Base-by-base conservation (phyloP, 1,139 yeast genomes). In the Protomyces gravidus region DNA sequence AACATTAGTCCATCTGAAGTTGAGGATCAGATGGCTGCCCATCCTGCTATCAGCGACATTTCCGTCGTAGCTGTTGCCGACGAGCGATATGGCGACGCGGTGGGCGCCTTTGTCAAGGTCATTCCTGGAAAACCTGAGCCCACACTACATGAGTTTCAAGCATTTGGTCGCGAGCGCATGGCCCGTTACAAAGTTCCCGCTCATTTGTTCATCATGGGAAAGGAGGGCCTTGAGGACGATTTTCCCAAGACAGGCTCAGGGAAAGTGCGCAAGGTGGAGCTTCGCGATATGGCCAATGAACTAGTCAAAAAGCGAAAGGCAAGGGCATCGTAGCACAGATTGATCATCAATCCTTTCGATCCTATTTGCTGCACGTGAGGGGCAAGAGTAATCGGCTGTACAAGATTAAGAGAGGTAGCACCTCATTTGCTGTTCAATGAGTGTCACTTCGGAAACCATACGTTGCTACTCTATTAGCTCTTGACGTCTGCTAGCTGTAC, bases 1-100 rank as follows among this genome's bases (percentile, higher is more conserved):
- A 71, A 71, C 57, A 68, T 71, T 45, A 71, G 69, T 36, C 74
- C 74, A 1, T 63, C 69, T 30, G 73, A 71, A 49, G 67, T 71
- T 50, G 74, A 71, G 52, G 69, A 70, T 50, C 68, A 66, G 4
- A 64, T 71, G n/a, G 69, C 69, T 52, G 61, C 64, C 25, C 72
- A 70, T 55, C 67, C 68, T 9, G 63, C 66, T 32, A 65, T 71
- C 5, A 64, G 68, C 15, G 72, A 70, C 53, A 72, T 71, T 5
- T 63, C 69, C 11, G 72, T 71, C 9, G 73, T 71, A 2, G 74
- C 72, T 5, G 69, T 69, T 15, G 70, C 70, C 17, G 72, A 70
- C 57, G 63, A 63, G 15, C 68, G 69, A 59, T 71, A 70, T 57
- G 73, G 73, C 9, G 73, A 71, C 59, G 67, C 67, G 17, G 67